Evolutionary conservation across 176 grass and related monocot genomes (phyloP), one percentile per base, ranked within the genome.

Genomic region (Triticum monococcum): DNA sequence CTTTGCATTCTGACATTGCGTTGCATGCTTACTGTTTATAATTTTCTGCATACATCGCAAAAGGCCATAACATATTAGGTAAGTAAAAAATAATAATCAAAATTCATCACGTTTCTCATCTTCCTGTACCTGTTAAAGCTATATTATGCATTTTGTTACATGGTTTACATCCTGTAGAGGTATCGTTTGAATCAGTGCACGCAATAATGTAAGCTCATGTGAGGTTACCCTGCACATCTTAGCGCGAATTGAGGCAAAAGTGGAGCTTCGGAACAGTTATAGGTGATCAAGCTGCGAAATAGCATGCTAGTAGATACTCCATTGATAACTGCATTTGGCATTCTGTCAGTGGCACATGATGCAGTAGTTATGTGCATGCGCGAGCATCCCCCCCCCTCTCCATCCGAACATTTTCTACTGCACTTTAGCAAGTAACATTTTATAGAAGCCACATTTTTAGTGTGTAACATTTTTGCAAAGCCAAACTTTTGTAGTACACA

Each of bases 21-120:
- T 83, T 89, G 79, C 83, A 92, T 87, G 75, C 75, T 84, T 89
- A 83, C 75, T 80, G 82, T 89, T 83, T 88, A 86, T 92, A 86
- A 52, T 79, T 89, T 92, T 65, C 72, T 83, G 79, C 84, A 75
- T 80, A n/a, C 30, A 22, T 83, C 68, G 3, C 50, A 81, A 81
- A 85, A 71, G 64, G 69, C 36, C 14, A 56, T 54, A 71, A 2
- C 54, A 48, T 85, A 85, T 71, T 72, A 81, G 82, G 70, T 85
- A 30, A 85, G 89, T 85, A 0, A 70, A 76, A 77, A 77, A 18
- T 8, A 37, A 37, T 30, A 30, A 25, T 77, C 31, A 69, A 81
- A 40, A 40, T 26, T 85, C 38, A 0, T 17, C 37, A 26, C 63
- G 83, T 56, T 68, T 79, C 56, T 22, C 56, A 59, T 59, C 56